Evolutionary conservation across 169 alveolate species (phyloP), one percentile per base, ranked within the genome.

Genomic region (Plasmodium cynomolgi): DNA sequence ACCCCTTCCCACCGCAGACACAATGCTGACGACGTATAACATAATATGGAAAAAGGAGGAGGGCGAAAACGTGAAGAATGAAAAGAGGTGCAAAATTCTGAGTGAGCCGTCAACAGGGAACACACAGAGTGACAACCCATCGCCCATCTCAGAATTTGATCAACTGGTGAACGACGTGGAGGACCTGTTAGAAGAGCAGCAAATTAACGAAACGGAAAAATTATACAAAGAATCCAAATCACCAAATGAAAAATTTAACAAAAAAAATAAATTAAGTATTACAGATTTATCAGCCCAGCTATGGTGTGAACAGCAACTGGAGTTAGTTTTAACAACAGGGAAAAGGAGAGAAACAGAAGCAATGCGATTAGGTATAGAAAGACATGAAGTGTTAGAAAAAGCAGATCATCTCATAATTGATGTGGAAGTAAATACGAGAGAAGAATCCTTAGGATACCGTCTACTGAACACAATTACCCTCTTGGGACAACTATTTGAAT

Each of bases 291-390:
- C 97, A 9, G 92, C 97, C 54, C 98, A 96, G 37, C 71, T 96
- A 39, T 96, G 98, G 98, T 96, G 98, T 81, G 98, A 96, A 83
- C 96, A 95, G 82, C 97, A 96, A 91, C 74, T 96, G n/a, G 97
- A 96, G 73, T 91, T 92, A 86, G 93, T 93, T 31, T 95, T 96
- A 41, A 88, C 95, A 7, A 96, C 98, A 7, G 98, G 98, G 5
- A 74, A 95, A 74, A 96, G 81, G 62, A 82, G 96, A 81, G 97
- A 94, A 54, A 96, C 98, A 8, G 96, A 96, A 83, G 98, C 95
- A 33, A 96, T 96, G 98, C 71, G 93, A 50, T 84, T 88, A 80
- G 98, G 98, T 37, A 96, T 84, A 41, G 96, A 96, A 74, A 90
- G 98, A 81, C 98, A 96, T 77, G 97, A 96, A 91, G 95, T 93